A percentile compares a stretch with the other conserved stretches of the same genome.
phyloP scores from a whole-genome alignment of 1,284 basidiomycete genomes.

The Tausonia pullulans region DNA sequence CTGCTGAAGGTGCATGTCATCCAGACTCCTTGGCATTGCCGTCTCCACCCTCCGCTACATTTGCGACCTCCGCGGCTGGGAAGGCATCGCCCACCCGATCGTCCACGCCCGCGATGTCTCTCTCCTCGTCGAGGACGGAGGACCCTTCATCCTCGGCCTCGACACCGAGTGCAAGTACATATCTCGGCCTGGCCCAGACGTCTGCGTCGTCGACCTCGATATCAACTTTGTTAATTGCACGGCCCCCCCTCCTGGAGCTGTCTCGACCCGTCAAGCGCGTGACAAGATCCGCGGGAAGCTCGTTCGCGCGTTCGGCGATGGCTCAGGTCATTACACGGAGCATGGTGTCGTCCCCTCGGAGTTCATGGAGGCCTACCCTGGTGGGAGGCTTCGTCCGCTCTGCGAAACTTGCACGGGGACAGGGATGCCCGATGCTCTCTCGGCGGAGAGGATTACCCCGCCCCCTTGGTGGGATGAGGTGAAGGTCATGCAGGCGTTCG shows the following conservation, averaged over 20 bases:
- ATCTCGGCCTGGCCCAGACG: constrained; percentile 60
- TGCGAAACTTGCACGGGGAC: constrained; percentile 74
- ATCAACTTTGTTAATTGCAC: constrained; percentile 79
- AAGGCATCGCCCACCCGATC: constrained; percentile 68
- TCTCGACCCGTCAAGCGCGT: constrained; percentile 68
- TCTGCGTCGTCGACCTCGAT: constrained; percentile 85
- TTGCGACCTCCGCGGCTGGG: constrained; percentile 89
- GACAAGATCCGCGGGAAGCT: constrained; percentile 73
- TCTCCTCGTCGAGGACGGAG: constrained; percentile 44
- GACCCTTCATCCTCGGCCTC: constrained; percentile 82
- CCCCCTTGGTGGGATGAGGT: constrained; percentile 90
- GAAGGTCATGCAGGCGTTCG: constrained; percentile 77
- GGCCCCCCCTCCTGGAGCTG: constrained; percentile 62
- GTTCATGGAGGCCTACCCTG: constrained; percentile 49
- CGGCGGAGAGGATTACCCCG: constrained; percentile 71
- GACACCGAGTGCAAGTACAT: constrained; percentile 75
- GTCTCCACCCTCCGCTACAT: constrained; percentile 73
- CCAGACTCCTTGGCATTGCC: neutral
- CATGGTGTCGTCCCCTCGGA: constrained; percentile 42
- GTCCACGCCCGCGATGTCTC: constrained; percentile 54
- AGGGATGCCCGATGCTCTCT: constrained; percentile 51
- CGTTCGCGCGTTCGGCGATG: constrained; percentile 60
- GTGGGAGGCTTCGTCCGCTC: constrained; percentile 56
- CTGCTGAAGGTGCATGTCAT: neutral
- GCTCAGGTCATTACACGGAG: constrained; percentile 25